These are phyloP conservation scores for Rhizopus sp. DNA, from an alignment of 371 early-diverging fungal genomes.

Conservation along the genomic window DNA sequence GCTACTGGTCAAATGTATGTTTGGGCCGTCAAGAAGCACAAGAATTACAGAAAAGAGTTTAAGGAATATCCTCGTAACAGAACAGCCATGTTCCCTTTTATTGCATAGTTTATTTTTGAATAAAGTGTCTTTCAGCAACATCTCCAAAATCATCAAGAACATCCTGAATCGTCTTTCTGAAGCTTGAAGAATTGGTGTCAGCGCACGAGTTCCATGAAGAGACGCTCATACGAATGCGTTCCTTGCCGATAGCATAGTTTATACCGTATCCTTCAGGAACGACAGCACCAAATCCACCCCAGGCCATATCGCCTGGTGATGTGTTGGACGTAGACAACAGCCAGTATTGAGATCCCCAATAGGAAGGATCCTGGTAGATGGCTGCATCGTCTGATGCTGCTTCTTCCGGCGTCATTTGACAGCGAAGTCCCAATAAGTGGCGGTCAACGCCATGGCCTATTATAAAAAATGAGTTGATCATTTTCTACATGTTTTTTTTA, in stretches of 20 bases:
- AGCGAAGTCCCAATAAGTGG: slow-evolving; percentile 83
- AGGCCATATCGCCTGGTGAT: slow-evolving; percentile 75
- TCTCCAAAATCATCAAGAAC: slow-evolving; percentile 65
- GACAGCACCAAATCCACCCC: slow-evolving; percentile 80
- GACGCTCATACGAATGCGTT: slow-evolving; percentile 79
- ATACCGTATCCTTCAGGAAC: slow-evolving; percentile 87
- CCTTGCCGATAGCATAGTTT: slow-evolving; percentile 87
- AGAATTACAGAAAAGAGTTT: slow-evolving; percentile 90
- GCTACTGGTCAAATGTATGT: slow-evolving; percentile 89
- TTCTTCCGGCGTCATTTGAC: slow-evolving; percentile 78
- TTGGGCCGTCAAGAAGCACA: slow-evolving; percentile 98
- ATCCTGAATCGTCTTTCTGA: slow-evolving; percentile 56
- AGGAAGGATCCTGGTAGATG: slow-evolving; percentile 76
- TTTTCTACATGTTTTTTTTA: slow-evolving; percentile 49
- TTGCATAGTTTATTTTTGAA: slow-evolving; percentile 56
- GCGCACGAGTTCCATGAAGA: slow-evolving; percentile 57
- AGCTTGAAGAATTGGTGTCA: slow-evolving; percentile 53
- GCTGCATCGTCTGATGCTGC: slow-evolving; percentile 52
- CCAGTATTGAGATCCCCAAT: slow-evolving; percentile 67
- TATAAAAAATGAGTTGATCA: slow-evolving; percentile 59
- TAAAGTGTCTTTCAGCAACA: slow-evolving; percentile 37
- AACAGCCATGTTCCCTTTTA: slow-evolving; percentile 89
- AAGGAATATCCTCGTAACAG: slow-evolving; percentile 88
- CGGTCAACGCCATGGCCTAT: slow-evolving; percentile 82
- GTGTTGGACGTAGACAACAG: slow-evolving; percentile 81